Evolutionary conservation across 371 early-diverging fungal genomes (phyloP), one percentile per base, ranked within the genome.

Genomic region (Umbelopsis sp.): DNA sequence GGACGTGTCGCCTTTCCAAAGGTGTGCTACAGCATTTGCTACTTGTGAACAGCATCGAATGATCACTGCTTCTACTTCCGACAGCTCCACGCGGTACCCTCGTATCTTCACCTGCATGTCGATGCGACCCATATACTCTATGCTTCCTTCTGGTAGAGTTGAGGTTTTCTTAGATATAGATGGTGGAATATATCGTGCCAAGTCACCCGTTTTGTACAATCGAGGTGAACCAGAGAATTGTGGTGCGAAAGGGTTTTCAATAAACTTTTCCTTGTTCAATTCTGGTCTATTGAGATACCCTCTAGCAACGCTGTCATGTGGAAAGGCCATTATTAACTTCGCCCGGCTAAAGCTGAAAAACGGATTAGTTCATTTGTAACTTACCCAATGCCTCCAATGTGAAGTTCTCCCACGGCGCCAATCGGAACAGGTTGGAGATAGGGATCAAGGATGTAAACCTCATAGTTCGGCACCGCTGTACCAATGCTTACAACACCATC

Each of bases 41-140:
- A 72, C 45, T 65, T 57, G 63, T 2, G 20, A 48, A 29, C 20
- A 24, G 11, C 22, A 10, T 12, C 25, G 25, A 22, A 18, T 16
- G 25, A 48, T 63, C 7, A 24, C 50, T 22, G 63, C 38, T 41
- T 75, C 72, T 10, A 75, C 63, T 52, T 75, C 76, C 0, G 67
- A 67, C 0, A 75, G 66, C 63, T 75, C 76, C 4, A 75, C 63
- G 20, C 75, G 72, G 67, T 63, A 72, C 0, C 75, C 75, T 41
- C 72, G 53, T 24, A 75, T 69, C 66, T 75, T 75, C 57, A 75
- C 67, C 22, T 72, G 73, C 44, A 65, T 7, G 22, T 76, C 76
- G 20, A 53, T 66, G 18, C 76, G 73, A 10, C 76, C 73, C 10
- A 76, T 3, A 38, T 32, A 70, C 11, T 70, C 65, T 5, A 76